These are phyloP conservation scores for Vitis amurensis DNA, from an alignment of 164 flowering plant genomes.

Conservation along the genomic window DNA sequence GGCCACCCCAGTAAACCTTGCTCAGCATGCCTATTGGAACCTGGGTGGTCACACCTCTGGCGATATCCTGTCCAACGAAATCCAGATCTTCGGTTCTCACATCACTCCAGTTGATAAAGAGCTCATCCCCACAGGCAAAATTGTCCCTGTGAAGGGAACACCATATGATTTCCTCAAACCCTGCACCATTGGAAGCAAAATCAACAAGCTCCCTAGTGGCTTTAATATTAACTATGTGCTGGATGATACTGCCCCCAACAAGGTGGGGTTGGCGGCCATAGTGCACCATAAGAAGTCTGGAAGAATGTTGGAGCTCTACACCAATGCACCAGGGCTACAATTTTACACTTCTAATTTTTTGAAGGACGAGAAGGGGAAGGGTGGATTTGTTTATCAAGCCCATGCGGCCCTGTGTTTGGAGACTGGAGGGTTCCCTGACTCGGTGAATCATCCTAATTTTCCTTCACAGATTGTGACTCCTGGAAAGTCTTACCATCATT, in stretches of 20 bases:
- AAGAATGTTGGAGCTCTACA: constrained; percentile 47
- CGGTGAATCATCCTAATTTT: constrained; percentile 35
- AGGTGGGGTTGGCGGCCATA: constrained; percentile 39
- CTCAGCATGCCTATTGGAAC: constrained; percentile 80
- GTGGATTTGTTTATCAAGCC: constrained; percentile 39
- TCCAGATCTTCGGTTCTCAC: constrained; percentile 56
- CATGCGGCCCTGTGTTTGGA: constrained; percentile 59
- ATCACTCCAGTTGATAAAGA: constrained; percentile 58
- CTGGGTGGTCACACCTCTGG: constrained; percentile 76
- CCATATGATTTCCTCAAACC: constrained; percentile 62
- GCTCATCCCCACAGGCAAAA: constrained; percentile 81
- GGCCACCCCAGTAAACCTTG: constrained; percentile 71
- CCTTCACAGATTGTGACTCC: constrained; percentile 32
- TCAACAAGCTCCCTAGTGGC: constrained; percentile 39
- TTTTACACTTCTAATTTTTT: constrained; percentile 49
- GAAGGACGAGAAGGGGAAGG: constrained; percentile 46
- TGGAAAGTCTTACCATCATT: constrained; percentile 22
- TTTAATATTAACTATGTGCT: constrained; percentile 61
- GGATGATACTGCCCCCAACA: constrained; percentile 3
- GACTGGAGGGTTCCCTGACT: constrained; percentile 34
- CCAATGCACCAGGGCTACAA: constrained; percentile 54
- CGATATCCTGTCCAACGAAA: constrained; percentile 39
- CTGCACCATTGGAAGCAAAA: constrained; percentile 36
- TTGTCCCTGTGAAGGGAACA: constrained; percentile 54
- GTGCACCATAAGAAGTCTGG: constrained; percentile 47